These are phyloP conservation scores for Teratosphaeria pseudoeucalypti DNA, from an alignment of 2,329 filamentous ascomycete species.

Conservation along the genomic window DNA sequence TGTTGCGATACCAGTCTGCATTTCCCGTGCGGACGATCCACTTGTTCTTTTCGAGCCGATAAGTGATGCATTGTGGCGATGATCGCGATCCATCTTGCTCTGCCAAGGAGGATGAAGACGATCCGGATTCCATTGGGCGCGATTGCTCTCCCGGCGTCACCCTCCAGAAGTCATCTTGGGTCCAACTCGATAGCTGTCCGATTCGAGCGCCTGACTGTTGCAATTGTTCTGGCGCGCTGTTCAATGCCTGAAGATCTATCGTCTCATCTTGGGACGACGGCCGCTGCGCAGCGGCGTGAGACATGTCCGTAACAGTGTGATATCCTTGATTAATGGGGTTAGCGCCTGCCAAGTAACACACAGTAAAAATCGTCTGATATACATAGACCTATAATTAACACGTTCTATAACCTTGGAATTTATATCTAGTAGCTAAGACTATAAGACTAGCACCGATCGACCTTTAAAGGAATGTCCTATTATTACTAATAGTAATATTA, in stretches of 20 bases:
- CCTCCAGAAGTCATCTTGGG: background rate
- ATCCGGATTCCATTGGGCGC: background rate
- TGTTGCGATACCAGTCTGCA: slow-evolving; percentile 19
- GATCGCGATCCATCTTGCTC: background rate
- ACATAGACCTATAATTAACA: too few species aligned
- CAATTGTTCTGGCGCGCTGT: background rate
- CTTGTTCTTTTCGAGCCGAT: background rate
- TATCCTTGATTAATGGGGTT: too few species aligned
- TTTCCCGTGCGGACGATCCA: background rate
- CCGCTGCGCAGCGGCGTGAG: background rate
- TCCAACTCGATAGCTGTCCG: background rate
- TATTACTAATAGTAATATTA: too few species aligned
- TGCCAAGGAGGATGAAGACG: background rate
- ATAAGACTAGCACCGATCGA: too few species aligned
- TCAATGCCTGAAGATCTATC: background rate
- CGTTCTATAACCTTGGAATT: too few species aligned
- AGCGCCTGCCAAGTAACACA: too few species aligned
- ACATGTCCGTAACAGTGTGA: background rate
- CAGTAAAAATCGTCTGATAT: too few species aligned
- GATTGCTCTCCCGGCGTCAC: background rate
- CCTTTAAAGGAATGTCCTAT: too few species aligned
- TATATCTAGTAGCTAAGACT: too few species aligned
- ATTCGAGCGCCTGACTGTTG: background rate
- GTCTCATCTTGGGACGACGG: background rate
- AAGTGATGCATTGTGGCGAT: background rate